phyloP scores from a whole-genome alignment of 805 yeast genomes.

The Candida mattraensis region DNA sequence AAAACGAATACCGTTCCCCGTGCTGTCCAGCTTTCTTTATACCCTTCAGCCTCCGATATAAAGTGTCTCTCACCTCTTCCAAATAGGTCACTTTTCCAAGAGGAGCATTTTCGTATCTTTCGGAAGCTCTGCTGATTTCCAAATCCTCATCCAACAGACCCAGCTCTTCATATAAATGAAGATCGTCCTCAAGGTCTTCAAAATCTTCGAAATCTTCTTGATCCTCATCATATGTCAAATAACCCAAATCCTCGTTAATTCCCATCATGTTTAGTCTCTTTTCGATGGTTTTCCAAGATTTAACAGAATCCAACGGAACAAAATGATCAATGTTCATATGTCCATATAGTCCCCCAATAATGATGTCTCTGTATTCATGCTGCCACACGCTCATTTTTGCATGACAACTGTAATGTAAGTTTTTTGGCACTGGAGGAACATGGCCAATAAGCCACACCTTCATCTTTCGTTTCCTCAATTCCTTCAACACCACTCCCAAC shows the following conservation, averaged over 20 bases:
- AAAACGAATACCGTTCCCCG: conserved; percentile 64
- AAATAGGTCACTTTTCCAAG: conserved; percentile 64
- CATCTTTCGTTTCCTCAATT: conserved; percentile 68
- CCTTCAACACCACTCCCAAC: conserved; percentile 74
- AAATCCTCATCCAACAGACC: conserved; percentile 28
- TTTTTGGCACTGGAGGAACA: conserved; percentile 83
- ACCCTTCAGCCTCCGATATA: conserved; percentile 52
- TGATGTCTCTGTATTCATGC: conserved; percentile 79
- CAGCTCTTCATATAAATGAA: conserved; percentile 19
- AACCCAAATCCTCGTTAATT: conserved; percentile 12
- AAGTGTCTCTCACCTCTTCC: conserved; percentile 52
- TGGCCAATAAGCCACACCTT: conserved; percentile 89
- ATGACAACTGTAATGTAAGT: conserved; percentile 70
- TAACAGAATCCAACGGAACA: conserved; percentile 68
- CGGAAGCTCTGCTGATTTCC: conserved; percentile 18
- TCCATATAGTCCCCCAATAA: conserved; percentile 81
- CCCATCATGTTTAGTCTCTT: conserved; percentile 21
- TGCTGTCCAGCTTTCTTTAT: conserved; percentile 41
- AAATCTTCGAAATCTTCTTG: no score
- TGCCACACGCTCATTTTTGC: conserved; percentile 79
- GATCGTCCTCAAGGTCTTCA: conserved; percentile 6
- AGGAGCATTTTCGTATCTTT: conserved; percentile 63
- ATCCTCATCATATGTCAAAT: conserved; percentile 26
- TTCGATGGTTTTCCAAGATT: conserved; percentile 57
- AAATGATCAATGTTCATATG: conserved; percentile 92